phyloP scores from a whole-genome alignment of 441 rosid species.

The Croton laevigatus region DNA sequence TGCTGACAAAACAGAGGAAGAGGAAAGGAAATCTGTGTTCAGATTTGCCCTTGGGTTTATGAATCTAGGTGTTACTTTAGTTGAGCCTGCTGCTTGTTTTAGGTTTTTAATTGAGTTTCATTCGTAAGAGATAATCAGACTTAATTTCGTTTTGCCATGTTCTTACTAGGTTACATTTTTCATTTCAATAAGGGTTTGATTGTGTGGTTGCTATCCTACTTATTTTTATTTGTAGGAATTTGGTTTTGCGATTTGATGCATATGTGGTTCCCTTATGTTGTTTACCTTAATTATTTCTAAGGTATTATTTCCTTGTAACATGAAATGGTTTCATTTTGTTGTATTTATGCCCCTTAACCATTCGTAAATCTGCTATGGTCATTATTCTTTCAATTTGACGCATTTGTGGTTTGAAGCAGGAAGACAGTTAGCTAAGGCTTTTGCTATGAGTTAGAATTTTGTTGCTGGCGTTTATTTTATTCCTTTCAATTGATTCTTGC shows the following conservation, averaged over 20 bases:
- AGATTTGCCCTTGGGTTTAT: neutral
- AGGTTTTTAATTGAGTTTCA: neutral
- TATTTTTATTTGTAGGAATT: neutral
- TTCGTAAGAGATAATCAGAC: neutral
- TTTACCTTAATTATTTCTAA: neutral
- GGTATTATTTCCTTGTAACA: neutral
- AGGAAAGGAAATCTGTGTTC: neutral
- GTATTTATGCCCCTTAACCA: neutral
- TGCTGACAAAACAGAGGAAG: neutral
- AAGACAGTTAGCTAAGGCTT: too few relatives aligned
- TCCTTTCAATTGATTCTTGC: neutral
- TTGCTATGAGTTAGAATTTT: neutral
- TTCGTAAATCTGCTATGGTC: neutral
- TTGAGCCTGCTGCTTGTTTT: neutral
- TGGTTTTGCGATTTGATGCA: neutral
- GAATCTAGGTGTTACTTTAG: neutral
- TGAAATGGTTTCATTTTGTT: neutral
- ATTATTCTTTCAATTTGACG: neutral
- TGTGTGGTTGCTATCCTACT: neutral
- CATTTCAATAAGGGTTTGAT: neutral
- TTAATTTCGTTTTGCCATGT: neutral
- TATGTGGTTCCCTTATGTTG: neutral
- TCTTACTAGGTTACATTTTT: too few relatives aligned
- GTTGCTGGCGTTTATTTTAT: neutral
- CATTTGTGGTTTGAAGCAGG: neutral